Percentiles rank a stretch among this genome's conserved stretches.
phyloP scores from a whole-genome alignment of 331 rosid genomes.

The Erythrophleum ivorense region DNA sequence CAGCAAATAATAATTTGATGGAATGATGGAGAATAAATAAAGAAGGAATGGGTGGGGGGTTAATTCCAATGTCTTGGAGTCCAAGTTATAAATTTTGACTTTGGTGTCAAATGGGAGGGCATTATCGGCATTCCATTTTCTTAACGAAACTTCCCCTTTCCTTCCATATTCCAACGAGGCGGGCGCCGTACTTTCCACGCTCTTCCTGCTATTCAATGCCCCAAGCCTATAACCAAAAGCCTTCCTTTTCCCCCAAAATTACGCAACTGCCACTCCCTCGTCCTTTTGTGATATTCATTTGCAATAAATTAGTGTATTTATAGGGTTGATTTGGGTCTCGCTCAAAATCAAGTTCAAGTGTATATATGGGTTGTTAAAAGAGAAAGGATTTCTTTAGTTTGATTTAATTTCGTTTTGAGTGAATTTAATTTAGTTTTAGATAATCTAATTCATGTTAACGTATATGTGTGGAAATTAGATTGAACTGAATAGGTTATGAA shows the following conservation, averaged over 20 bases:
- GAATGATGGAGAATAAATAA: background rate
- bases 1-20: conserved; percentile 2
- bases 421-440: no score
- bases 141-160: background rate
- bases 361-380: no score
- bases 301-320: no score
- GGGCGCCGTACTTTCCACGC: background rate
- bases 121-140: background rate
- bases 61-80: background rate
- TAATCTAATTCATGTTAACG: no score
- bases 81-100: background rate
- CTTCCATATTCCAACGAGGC: background rate
- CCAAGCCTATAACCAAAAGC: background rate
- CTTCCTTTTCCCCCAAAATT: background rate
- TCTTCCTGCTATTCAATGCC: background rate
- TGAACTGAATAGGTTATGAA: no score
- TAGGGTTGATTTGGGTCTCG: no score
- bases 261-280: background rate
- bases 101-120: background rate
- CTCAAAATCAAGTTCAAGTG: no score
- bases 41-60: background rate
- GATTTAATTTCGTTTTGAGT: no score
- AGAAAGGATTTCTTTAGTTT: no score
- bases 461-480: no score
- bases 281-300: no score